A percentile compares a stretch with the other conserved stretches of the same genome.
These are phyloP conservation scores for Aspergillus mulundensis DNA, from an alignment of 495 filamentous ascomycete genomes.

Conservation along the genomic window DNA sequence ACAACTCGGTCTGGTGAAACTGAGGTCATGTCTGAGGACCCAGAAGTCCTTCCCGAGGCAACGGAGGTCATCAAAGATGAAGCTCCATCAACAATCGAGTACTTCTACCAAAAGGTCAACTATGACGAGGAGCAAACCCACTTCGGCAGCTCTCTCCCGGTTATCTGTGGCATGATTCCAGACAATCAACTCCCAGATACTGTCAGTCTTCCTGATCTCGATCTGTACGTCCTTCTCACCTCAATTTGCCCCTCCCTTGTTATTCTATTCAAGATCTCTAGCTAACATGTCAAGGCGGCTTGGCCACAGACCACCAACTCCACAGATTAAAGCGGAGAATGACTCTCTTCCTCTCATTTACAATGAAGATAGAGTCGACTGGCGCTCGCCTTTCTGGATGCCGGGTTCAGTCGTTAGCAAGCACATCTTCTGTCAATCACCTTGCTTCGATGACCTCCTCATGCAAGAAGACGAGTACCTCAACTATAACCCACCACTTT, in stretches of 20 bases:
- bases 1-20: not conserved
- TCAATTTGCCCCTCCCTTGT: not conserved
- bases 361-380: not conserved
- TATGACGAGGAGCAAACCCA: not conserved
- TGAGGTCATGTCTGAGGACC: not conserved
- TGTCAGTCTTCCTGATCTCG: slow-evolving; percentile 2
- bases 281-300: not conserved
- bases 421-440: not conserved
- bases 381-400: not conserved
- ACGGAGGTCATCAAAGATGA: not conserved
- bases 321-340: not conserved
- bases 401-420: not conserved
- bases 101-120: not conserved
- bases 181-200: slow-evolving; percentile 8
- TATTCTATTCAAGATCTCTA: not conserved
- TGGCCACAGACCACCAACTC: not conserved
- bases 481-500: not conserved
- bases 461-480: not conserved
- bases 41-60: not conserved
- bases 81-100: not conserved
- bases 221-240: not conserved
- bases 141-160: not conserved
- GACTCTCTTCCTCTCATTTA: not conserved
- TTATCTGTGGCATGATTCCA: not conserved
- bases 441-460: not conserved